Evolutionary conservation across 73 alveolate species (phyloP).

Genomic region (Symbiodinium natans): DNA sequence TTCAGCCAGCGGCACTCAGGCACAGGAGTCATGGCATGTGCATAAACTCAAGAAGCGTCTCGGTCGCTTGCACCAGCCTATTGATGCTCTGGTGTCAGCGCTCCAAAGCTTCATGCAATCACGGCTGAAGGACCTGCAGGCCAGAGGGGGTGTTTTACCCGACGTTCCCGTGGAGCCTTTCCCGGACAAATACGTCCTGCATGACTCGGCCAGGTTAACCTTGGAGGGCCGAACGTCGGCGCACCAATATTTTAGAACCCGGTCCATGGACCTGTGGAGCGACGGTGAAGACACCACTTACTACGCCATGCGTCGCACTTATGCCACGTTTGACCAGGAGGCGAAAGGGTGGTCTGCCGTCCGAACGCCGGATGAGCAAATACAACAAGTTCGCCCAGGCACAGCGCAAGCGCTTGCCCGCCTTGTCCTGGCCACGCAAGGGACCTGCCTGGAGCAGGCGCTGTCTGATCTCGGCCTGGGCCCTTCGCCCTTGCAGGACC

Average conservation of each 20-base stretch:
- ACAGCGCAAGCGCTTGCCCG: neutral
- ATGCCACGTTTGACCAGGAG: neutral
- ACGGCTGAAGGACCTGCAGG: neutral
- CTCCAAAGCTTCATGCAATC: neutral
- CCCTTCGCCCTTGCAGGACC: neutral
- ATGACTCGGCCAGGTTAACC: neutral
- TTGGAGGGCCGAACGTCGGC: neutral
- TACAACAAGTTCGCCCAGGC: too few relatives aligned
- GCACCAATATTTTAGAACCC: too few relatives aligned
- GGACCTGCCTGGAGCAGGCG: neutral
- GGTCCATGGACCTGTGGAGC: neutral
- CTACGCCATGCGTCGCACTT: neutral
- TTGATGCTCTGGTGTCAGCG: neutral
- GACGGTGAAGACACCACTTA: neutral
- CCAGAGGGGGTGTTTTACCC: neutral
- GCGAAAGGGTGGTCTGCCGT: neutral
- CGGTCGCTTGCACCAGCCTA: neutral
- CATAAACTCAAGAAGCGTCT: neutral
- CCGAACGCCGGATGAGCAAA: neutral
- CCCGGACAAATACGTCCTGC: neutral
- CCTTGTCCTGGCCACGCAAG: neutral
- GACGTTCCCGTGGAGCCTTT: conserved; percentile 9
- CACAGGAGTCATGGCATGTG: conserved; percentile 34
- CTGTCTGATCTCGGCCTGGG: neutral
- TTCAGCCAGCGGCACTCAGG: conserved; percentile 58